These are phyloP conservation scores for Chimonanthus praecox DNA, from an alignment of 164 flowering plant species.

Conservation along the genomic window DNA sequence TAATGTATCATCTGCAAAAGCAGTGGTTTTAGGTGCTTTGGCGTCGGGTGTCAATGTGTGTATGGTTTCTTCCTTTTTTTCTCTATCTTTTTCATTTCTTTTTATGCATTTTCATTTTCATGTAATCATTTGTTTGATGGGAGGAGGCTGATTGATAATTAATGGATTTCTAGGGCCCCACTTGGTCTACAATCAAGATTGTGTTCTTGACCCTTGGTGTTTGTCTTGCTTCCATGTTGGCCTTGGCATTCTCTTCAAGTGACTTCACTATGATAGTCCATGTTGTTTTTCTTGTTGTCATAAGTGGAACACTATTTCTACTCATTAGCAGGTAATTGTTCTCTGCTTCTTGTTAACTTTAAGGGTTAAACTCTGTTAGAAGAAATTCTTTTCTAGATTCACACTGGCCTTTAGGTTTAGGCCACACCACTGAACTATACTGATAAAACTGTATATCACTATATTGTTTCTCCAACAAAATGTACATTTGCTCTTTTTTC, in stretches of 20 bases:
- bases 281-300: conserved; percentile 50
- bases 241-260: conserved; percentile 58
- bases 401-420: too few species aligned
- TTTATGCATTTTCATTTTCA: not conserved
- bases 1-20: conserved; percentile 53
- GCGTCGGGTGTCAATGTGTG: conserved; percentile 89
- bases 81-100: not conserved
- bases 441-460: too few species aligned
- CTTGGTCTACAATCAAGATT: conserved; percentile 67
- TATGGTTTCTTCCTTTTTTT: conserved; percentile 5
- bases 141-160: not conserved
- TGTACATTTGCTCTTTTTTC: too few species aligned
- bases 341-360: not conserved
- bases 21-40: conserved; percentile 82
- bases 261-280: conserved; percentile 63
- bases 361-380: not conserved
- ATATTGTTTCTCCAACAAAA: too few species aligned
- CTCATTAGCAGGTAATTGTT: conserved; percentile 63
- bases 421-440: too few species aligned
- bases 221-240: conserved; percentile 62
- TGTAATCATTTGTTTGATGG: not conserved
- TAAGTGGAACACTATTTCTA: conserved; percentile 54
- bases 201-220: conserved; percentile 69
- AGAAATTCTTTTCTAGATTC: not conserved
- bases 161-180: conserved; percentile 44